Conservation (phyloP, 345 rosid species). For the Corymbia maculata region DNA sequence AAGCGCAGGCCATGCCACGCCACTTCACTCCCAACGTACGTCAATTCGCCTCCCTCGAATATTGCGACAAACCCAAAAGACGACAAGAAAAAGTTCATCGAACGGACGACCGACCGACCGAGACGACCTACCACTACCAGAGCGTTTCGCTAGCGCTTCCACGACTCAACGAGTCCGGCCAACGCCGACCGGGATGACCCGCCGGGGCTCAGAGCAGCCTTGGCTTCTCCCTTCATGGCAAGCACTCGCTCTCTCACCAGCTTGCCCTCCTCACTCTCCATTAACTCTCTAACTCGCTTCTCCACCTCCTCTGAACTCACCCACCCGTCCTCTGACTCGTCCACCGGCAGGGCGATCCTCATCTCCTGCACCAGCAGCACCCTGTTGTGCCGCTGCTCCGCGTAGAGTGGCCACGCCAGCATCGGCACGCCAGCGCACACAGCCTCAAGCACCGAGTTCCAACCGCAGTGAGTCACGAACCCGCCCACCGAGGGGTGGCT, state of each 20-base stretch:
- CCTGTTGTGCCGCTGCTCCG: conserved; percentile 37
- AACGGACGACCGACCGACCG: not conserved
- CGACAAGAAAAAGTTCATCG: not conserved
- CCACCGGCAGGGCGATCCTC: conserved; percentile 36
- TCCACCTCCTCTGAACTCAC: conserved; percentile 17
- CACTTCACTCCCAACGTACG: not conserved
- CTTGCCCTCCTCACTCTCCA: conserved; percentile 9
- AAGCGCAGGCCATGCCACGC: not conserved
- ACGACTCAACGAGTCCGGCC: conserved; percentile 1
- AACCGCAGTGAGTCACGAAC: conserved; percentile 24
- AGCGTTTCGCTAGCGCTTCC: not conserved
- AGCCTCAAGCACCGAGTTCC: conserved; percentile 26
- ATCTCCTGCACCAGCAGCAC: conserved; percentile 41
- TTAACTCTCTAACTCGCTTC: conserved; percentile 13
- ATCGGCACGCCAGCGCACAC: conserved; percentile 3
- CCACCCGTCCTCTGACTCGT: conserved; percentile 17
- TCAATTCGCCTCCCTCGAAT: not conserved
- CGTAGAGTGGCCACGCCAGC: conserved; percentile 48
- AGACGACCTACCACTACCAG: not conserved
- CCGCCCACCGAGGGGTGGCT: conserved; percentile 7
- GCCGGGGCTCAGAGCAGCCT: conserved; percentile 14
- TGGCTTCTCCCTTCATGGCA: conserved; percentile 5
- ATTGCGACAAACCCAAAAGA: not conserved
- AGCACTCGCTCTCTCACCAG: not conserved
- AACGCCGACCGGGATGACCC: conserved; percentile 34